Base-by-base conservation (phyloP, 148 eudicot species). In the Diospyros kaki region DNA sequence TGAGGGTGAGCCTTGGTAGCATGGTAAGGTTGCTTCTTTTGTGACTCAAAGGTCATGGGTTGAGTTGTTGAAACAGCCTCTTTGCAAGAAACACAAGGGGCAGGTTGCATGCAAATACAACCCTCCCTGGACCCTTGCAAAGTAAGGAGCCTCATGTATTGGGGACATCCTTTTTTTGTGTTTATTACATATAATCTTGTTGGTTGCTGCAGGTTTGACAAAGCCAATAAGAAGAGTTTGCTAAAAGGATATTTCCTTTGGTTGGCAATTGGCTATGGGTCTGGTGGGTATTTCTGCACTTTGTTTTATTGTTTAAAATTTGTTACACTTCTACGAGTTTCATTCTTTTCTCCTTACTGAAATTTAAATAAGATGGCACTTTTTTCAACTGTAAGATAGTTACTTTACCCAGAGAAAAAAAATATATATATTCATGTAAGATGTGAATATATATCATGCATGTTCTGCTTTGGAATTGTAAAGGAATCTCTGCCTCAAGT, bases 161-260 rank as follows among this genome's bases (percentile, higher is more conserved):
- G 28, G 28, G 28, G 28, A 28, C 28, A 28, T 28, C 28, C 28
- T 28, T 28, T 28, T 28, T 28, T 28, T 0, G 38, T 39, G 83
- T 78, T 68, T 93, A 93, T 28, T 28, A 28, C 28, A 28, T 28
- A 28, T 28, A 28, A 28, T 28, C 28, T 28, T 28, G 28, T 28
- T 28, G 28, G 28, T 28, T 28, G 28, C 28, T 28, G 28, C 28
- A 28, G 28, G 28, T 28, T 28, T 28, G 28, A 28, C 28, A 28
- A 28, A 28, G 28, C 28, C 28, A 0, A 28, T 28, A 28, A 28
- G 28, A 28, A 28, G 28, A 28, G 28, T 28, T 28, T 28, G 28
- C 28, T 28, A 28, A 28, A 28, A 28, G 0, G 28, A 73, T 91
- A 91, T 65, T 91, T 87, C 84, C 66, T 86, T 28, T 91, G 97